A percentile compares a stretch with the other conserved stretches of the same genome.
These are phyloP conservation scores for Globisporangium echinulatum DNA, from an alignment of 352 stramenopile genomes.

Conservation along the genomic window DNA sequence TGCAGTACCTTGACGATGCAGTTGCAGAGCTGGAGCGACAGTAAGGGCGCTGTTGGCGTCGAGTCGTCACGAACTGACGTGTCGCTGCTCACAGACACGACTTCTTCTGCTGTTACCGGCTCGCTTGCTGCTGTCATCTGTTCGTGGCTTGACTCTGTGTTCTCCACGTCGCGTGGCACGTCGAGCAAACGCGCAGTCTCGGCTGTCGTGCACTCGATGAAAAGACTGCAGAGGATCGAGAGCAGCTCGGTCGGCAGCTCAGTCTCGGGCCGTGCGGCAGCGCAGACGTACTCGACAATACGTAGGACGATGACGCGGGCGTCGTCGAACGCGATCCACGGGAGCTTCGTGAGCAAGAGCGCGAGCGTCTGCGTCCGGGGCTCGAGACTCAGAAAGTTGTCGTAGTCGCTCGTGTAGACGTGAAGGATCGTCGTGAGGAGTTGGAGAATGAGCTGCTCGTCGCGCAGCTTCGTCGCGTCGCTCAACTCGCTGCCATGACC, in stretches of 20 bases:
- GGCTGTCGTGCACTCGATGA: constrained; percentile 36
- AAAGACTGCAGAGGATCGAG: constrained; percentile 52
- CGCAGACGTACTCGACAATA: constrained; percentile 76
- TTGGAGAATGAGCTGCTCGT: constrained; percentile 51
- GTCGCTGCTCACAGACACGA: neutral
- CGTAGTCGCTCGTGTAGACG: constrained; percentile 66
- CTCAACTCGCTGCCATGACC: constrained; percentile 1
- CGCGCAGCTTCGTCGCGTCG: constrained; percentile 10
- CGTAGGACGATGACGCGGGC: constrained; percentile 63
- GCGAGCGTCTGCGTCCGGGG: constrained; percentile 61
- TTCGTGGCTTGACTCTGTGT: neutral
- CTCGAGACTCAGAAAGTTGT: constrained; percentile 67
- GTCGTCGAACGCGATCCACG: constrained; percentile 44
- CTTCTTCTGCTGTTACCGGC: too few relatives aligned
- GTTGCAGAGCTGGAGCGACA: constrained; percentile 39
- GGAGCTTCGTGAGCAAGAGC: constrained; percentile 60
- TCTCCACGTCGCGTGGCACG: neutral
- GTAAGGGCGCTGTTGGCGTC: constrained; percentile 1
- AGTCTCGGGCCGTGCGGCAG: constrained; percentile 33
- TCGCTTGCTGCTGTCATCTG: too few relatives aligned
- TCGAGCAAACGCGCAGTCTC: constrained; percentile 25
- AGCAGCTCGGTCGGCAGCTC: constrained; percentile 51
- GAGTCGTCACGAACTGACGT: neutral
- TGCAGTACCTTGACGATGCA: constrained; percentile 64
- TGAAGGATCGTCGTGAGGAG: constrained; percentile 59